phyloP scores from a whole-genome alignment of 2,329 filamentous ascomycete genomes.

The Drechslera avenae region DNA sequence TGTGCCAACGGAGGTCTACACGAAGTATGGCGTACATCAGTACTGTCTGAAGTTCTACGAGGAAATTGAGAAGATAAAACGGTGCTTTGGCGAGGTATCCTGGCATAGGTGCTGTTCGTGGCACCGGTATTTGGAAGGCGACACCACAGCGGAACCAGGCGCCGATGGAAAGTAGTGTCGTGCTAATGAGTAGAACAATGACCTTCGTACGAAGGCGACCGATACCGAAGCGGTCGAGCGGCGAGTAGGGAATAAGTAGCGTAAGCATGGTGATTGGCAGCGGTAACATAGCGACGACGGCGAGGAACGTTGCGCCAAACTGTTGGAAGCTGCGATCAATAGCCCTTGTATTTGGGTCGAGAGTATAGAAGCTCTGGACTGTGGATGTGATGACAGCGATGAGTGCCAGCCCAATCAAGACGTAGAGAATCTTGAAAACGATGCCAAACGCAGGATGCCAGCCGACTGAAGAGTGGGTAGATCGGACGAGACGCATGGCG shows the following conservation, averaged over 20 bases:
- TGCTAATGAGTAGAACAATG: conserved; percentile 64
- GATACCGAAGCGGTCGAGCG: conserved; percentile 65
- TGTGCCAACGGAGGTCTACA: conserved; percentile 75
- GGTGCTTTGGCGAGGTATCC: conserved; percentile 73
- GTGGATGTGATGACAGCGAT: conserved; percentile 69
- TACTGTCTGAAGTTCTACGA: conserved; percentile 73
- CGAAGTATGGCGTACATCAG: conserved; percentile 68
- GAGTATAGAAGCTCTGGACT: conserved; percentile 70
- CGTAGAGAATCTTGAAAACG: conserved; percentile 64
- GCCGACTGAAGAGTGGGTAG: conserved; percentile 71
- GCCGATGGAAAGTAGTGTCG: conserved; percentile 67
- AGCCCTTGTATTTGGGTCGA: conserved; percentile 55
- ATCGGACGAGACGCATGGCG: conserved; percentile 74
- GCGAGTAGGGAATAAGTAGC: conserved; percentile 53
- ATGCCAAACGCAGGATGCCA: conserved; percentile 64
- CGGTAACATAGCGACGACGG: conserved; percentile 70
- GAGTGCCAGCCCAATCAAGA: conserved; percentile 63
- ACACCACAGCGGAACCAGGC: conserved; percentile 71
- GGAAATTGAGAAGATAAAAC: conserved; percentile 83
- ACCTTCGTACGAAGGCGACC: conserved; percentile 72
- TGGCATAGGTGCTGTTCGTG: conserved; percentile 60
- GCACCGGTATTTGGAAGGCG: conserved; percentile 55
- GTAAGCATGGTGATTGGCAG: conserved; percentile 60
- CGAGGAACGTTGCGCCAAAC: conserved; percentile 65
- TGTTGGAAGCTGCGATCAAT: conserved; percentile 69